Percentiles rank a stretch among this genome's conserved stretches.
Conservation (phyloP, 2,329 filamentous ascomycete genomes). For the Tolypocladium pustulatum region DNA sequence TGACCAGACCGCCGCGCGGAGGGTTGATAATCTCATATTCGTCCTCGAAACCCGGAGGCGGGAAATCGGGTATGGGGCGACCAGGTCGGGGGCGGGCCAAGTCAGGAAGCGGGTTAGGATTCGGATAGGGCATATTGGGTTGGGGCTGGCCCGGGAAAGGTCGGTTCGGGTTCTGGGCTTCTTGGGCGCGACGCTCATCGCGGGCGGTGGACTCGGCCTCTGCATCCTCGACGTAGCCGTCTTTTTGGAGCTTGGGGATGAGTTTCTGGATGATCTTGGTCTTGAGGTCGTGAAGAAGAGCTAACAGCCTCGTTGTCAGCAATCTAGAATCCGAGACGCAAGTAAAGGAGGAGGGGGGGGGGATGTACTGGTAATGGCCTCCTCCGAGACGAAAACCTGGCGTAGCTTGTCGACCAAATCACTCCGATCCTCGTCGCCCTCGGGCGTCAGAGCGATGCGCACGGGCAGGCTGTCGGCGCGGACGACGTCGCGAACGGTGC, state of each 20-base stretch:
- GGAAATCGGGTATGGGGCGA: slow-evolving; percentile 60
- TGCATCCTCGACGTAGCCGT: slow-evolving; percentile 60
- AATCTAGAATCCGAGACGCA: not conserved
- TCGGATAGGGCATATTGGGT: slow-evolving; percentile 57
- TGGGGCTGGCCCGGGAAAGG: slow-evolving; percentile 32
- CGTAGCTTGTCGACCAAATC: slow-evolving; percentile 37
- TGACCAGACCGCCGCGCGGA: slow-evolving; percentile 15
- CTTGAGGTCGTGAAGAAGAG: slow-evolving; percentile 64
- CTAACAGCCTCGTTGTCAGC: slow-evolving; percentile 15
- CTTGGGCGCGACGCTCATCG: slow-evolving; percentile 27
- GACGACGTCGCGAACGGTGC: slow-evolving; percentile 62
- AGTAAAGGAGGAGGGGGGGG: not conserved
- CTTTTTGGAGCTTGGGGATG: slow-evolving; percentile 64
- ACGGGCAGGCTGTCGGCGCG: slow-evolving; percentile 46
- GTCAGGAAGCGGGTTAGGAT: slow-evolving; percentile 53
- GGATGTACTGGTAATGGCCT: slow-evolving; percentile 43
- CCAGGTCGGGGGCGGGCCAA: slow-evolving; percentile 51
- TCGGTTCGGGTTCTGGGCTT: slow-evolving; percentile 22
- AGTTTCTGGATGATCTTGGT: slow-evolving; percentile 75
- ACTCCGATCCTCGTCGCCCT: slow-evolving; percentile 35
- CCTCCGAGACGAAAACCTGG: slow-evolving; percentile 63
- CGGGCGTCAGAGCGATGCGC: slow-evolving; percentile 38
- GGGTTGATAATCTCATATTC: slow-evolving; percentile 74
- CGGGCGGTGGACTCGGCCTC: slow-evolving; percentile 31
- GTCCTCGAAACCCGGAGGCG: slow-evolving; percentile 86